phyloP scores from a whole-genome alignment of 306 rosid species.

The Rosa rugosa region DNA sequence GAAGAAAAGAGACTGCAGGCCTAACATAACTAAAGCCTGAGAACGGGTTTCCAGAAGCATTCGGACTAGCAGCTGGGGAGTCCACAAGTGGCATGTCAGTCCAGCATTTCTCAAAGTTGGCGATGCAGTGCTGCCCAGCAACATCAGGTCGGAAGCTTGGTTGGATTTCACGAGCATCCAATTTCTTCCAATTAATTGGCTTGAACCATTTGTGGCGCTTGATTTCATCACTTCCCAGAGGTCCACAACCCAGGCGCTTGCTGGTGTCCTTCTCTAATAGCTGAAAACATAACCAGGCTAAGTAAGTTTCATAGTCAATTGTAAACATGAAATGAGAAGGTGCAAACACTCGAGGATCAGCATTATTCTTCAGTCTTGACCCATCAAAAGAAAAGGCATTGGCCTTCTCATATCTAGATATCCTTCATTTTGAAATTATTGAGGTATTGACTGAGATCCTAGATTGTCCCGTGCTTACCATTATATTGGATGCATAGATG shows the following conservation, averaged over 20 bases:
- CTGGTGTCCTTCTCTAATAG: constrained; percentile 70
- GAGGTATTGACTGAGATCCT: not conserved
- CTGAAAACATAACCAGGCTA: constrained; percentile 39
- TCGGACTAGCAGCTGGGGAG: constrained; percentile 89
- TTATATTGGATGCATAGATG: not conserved
- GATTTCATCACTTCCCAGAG: constrained; percentile 66
- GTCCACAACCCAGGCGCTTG: constrained; percentile 76
- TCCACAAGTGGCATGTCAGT: constrained; percentile 87
- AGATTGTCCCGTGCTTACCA: not conserved
- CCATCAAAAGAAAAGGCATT: not conserved
- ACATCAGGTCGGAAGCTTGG: constrained; percentile 93
- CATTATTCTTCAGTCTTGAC: not conserved
- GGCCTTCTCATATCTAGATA: not conserved
- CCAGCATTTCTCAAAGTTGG: constrained; percentile 94
- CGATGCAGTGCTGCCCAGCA: constrained; percentile 78
- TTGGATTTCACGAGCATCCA: constrained; percentile 71
- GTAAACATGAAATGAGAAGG: constrained; percentile 10
- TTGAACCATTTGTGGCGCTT: constrained; percentile 92
- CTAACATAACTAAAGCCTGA: constrained; percentile 74
- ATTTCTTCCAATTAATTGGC: constrained; percentile 75
- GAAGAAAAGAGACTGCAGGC: constrained; percentile 80
- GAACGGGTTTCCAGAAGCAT: constrained; percentile 66
- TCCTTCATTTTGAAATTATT: not conserved
- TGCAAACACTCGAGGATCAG: not conserved
- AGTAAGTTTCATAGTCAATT: not conserved